These are phyloP conservation scores for Apophysomyces trapeziformis DNA, from an alignment of 371 early-diverging fungal genomes.

Conservation along the genomic window DNA sequence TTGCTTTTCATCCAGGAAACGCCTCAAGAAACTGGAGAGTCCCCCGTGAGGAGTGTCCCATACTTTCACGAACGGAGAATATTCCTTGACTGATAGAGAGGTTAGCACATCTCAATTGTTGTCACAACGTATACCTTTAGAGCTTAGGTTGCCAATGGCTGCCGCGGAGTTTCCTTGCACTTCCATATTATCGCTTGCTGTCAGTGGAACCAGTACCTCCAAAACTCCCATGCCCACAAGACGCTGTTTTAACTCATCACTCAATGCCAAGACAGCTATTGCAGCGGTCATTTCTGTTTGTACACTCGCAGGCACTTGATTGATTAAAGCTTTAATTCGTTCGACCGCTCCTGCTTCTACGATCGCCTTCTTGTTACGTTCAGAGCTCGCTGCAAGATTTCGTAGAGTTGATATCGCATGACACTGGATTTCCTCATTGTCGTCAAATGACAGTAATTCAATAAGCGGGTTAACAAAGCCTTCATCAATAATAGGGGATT, in stretches of 20 bases:
- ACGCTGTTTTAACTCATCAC: slow-evolving; percentile 79
- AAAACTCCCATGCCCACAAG: slow-evolving; percentile 67
- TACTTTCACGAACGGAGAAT: slow-evolving; percentile 65
- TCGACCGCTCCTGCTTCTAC: slow-evolving; percentile 84
- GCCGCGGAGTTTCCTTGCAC: slow-evolving; percentile 87
- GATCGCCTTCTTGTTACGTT: slow-evolving; percentile 79
- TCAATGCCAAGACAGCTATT: slow-evolving; percentile 82
- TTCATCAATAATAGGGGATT: slow-evolving; percentile 82
- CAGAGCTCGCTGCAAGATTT: slow-evolving; percentile 85
- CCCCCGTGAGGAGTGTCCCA: slow-evolving; percentile 76
- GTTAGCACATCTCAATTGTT: not conserved
- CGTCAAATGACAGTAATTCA: slow-evolving; percentile 70
- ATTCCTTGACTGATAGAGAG: slow-evolving; percentile 56
- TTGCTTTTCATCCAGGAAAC: slow-evolving; percentile 69
- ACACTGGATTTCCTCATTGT: slow-evolving; percentile 85
- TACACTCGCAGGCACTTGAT: slow-evolving; percentile 65
- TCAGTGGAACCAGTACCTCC: slow-evolving; percentile 76
- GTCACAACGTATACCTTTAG: slow-evolving; percentile 54
- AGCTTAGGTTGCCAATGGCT: slow-evolving; percentile 83
- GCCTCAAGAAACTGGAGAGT: slow-evolving; percentile 71
- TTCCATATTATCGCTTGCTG: slow-evolving; percentile 68
- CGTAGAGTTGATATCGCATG: slow-evolving; percentile 88
- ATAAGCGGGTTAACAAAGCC: slow-evolving; percentile 82
- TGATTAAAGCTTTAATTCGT: slow-evolving; percentile 67
- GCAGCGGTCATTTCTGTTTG: slow-evolving; percentile 89